Conservation (phyloP, 495 filamentous ascomycete species). For the Aspergillus bridgeri region DNA sequence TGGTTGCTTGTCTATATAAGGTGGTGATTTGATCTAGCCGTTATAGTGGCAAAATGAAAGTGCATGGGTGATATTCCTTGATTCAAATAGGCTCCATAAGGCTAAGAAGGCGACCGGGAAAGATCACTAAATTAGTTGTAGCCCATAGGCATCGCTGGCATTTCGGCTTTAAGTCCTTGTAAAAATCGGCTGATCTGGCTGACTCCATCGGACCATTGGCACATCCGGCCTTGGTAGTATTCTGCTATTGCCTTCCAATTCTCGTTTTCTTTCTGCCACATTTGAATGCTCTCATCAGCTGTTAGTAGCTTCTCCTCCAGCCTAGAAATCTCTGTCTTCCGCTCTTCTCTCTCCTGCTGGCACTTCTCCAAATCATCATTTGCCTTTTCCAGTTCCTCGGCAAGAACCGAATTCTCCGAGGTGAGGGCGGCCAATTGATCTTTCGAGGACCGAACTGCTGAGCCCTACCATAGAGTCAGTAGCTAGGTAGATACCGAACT, state of each 20-base stretch:
- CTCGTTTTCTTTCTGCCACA: background rate
- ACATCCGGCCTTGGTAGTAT: background rate
- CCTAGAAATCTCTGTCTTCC: background rate
- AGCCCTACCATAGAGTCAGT: background rate
- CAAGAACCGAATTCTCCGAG: background rate
- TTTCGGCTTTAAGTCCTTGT: background rate
- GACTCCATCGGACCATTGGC: background rate
- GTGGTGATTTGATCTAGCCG: background rate
- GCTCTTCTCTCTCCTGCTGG: background rate
- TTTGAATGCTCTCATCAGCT: background rate
- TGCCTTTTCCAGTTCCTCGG: background rate
- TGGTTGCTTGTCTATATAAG: background rate
- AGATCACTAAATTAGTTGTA: background rate
- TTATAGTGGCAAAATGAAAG: background rate
- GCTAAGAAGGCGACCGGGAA: background rate
- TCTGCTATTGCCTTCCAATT: background rate
- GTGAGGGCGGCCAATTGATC: background rate
- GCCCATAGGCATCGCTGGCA: background rate
- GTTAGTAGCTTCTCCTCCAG: background rate
- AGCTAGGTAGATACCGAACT: background rate
- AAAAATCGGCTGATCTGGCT: background rate
- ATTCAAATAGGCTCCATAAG: background rate
- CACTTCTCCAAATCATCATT: background rate
- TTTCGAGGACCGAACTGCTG: background rate
- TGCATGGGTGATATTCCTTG: background rate